Base-by-base conservation (phyloP, 2,329 filamentous ascomycete genomes). In the Rutstroemia sp. region DNA sequence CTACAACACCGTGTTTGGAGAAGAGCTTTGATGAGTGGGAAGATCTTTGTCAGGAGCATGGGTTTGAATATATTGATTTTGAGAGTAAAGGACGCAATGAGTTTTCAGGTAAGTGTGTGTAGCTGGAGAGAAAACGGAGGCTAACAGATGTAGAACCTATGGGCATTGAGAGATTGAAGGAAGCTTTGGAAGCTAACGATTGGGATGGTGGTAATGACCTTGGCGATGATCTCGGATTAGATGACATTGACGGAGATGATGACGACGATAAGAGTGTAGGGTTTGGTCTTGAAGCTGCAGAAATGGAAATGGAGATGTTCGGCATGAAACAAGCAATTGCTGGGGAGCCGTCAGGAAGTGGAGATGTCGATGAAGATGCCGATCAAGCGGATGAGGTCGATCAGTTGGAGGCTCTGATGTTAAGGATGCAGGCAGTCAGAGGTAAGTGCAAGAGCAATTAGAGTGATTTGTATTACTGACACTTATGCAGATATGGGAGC, bases 171-270 rank as follows among this genome's bases (percentile, higher is more conserved):
- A 75, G 84, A 9, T 75, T 82, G 2, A 73, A 75, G 8, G 83
- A 87, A 65, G 84, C 83, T 0, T 69, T 88, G 14, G 78, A 87
- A 64, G 74, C 82, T 16, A 87, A 86, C 65, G 83, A 86, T 68
- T 88, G 84, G 84, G 75, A 73, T 2, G 67, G 61, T 16, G 66
- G 61, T 8, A 71, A 73, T 56, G 70, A 69, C 0, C 64, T 70
- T 16, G 63, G 53, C 58, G 69, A 68, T 2, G 69, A 71, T 41
- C 67, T 71, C 1, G 69, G 72, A 21, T 69, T 72, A 34, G 70
- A 65, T 2, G 69, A 71, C 16, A 61, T 73, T 46, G 70, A 73
- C 57, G 61, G 59, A 30, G 65, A 65, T 10, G 63, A 61, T 8
- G 61, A 61, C 9, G 64, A 67, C 17, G 63, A 59, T 23, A 65